Base-by-base conservation (phyloP, 2,329 filamentous ascomycete species). In the Cytospora paraplurivora region DNA sequence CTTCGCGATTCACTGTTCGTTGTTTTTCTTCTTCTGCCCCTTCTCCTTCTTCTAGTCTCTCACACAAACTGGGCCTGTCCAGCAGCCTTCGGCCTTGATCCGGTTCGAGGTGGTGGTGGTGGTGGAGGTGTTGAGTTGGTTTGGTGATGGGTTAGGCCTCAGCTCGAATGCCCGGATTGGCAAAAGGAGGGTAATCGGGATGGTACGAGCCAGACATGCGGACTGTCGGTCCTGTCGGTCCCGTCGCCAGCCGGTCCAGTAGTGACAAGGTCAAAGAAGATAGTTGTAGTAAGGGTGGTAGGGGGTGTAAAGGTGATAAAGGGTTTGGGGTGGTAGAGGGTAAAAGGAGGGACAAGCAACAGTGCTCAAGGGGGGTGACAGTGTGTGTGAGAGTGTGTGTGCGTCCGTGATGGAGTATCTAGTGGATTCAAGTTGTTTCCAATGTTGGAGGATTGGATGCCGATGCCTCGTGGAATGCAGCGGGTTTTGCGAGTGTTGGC, bases 191-290 rank as follows among this genome's bases (percentile, higher is more conserved):
- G 49, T 61, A 49, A 47, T 44, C 56, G 56, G 57, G 52, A 52
- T 52, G 64, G 11, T 62, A 62, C 62, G 62, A 61, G 57, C 47
- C 54, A 66, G 64, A 66, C 64, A 66, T 66, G 54, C 54, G 62
- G 59, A 61, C 41, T 62, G 57, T 50, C 64, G 56, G 62, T 61
- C 38, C 51, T 54, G 54, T 64, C 50, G 64, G 64, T 66, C 64
- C 64, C 64, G 64, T 62, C 57, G 62, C 62, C 64, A 66, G 64
- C 64, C 64, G 64, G 64, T 66, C 62, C 63, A 65, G 51, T 61
- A 32, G 27, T 37, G 44, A 41, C 8, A 21, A 49, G 27, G 27
- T 55, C 47, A 38, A 27, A 49, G n/a, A 54, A 41, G 59, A 55
- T 2, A 27, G 27, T 27, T 3, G 27, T 27, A 27, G 27, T 27